Base-by-base conservation (phyloP, 345 rosid species). In the Eucalyptus globulus region DNA sequence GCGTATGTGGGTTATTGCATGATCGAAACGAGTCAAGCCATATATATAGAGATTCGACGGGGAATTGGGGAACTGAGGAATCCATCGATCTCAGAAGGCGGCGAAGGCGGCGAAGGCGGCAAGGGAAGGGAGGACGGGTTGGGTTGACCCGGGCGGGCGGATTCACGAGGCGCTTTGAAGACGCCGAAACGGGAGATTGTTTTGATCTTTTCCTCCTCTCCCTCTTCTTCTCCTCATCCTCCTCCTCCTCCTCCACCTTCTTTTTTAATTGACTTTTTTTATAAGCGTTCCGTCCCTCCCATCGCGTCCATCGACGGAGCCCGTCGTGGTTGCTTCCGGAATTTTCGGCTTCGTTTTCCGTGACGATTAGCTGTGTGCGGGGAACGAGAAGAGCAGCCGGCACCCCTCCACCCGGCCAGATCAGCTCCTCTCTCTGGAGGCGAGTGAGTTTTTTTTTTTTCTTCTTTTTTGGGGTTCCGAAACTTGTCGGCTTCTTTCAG, bases 91-190 rank as follows among this genome's bases (percentile, higher is more conserved):
- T 91, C 89, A 93, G 86, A 80, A 89, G 91, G 92, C 90, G 89
- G 93, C 2, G 26, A 26, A 56, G 29, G 90, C 91, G 92, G 93
- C 2, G 26, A 26, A 56, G 29, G 90, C 91, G 92, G 93, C 88
- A 90, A 91, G 92, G 88, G 94, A 88, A 88, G 93, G 93, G 92
- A 85, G 92, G 91, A 13, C 31, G 96, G 96, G 91, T 89, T 50
- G 56, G 95, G 90, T 94, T 96, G 99, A 97, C 97, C 98, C 97
- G 91, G 29, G 62, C 29, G 29, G 29, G 62, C 86, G 91, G 94
- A 92, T 91, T 91, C 90, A 80, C 87, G n/a, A 86, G 93, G 89
- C 94, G 89, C 94, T 94, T 92, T 89, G 96, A 93, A 92, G 92
- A 90, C 93, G 91, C 93, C 92, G 92, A 89, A 93, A 90, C 91